phyloP scores from a whole-genome alignment of 2,329 filamentous ascomycete species.

The Aspergillus phoenicis region DNA sequence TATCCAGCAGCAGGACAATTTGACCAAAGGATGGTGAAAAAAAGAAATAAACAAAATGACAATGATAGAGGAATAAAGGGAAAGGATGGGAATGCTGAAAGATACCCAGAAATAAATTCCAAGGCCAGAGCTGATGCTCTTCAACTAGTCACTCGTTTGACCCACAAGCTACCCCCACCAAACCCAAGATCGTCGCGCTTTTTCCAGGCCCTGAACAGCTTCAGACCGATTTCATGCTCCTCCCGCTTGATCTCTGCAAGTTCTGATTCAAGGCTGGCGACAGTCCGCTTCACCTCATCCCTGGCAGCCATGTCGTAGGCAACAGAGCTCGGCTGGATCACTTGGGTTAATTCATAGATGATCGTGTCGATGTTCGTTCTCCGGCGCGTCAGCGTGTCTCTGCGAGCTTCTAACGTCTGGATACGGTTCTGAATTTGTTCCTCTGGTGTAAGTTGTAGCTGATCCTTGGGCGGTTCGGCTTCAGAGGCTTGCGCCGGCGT shows the following conservation, averaged over 20 bases:
- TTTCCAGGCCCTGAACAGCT: constrained; percentile 74
- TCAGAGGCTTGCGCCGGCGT: constrained; percentile 40
- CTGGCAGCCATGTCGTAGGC: constrained; percentile 66
- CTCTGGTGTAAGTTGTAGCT: constrained; percentile 65
- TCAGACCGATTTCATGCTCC: constrained; percentile 76
- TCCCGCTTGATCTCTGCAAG: constrained; percentile 73
- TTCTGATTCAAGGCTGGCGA: constrained; percentile 66
- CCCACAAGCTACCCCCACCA: constrained; percentile 67
- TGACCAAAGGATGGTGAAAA: constrained; percentile 1
- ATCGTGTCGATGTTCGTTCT: constrained; percentile 71
- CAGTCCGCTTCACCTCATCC: constrained; percentile 62
- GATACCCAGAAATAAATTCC: constrained; percentile 12
- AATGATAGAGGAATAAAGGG: constrained; percentile 7
- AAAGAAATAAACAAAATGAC: neutral
- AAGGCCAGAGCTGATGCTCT: constrained; percentile 5
- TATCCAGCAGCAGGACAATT: constrained; percentile 7
- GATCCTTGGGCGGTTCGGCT: constrained; percentile 51
- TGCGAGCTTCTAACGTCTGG: constrained; percentile 65
- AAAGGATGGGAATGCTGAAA: constrained; percentile 12
- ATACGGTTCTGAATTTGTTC: constrained; percentile 65
- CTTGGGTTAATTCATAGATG: constrained; percentile 75
- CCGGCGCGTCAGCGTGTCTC: constrained; percentile 66
- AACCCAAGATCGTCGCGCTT: constrained; percentile 65
- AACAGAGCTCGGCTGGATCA: constrained; percentile 71
- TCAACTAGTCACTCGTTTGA: constrained; percentile 72